Evolutionary conservation across 257 asterid species (phyloP).

Genomic region (Vinca minor): DNA sequence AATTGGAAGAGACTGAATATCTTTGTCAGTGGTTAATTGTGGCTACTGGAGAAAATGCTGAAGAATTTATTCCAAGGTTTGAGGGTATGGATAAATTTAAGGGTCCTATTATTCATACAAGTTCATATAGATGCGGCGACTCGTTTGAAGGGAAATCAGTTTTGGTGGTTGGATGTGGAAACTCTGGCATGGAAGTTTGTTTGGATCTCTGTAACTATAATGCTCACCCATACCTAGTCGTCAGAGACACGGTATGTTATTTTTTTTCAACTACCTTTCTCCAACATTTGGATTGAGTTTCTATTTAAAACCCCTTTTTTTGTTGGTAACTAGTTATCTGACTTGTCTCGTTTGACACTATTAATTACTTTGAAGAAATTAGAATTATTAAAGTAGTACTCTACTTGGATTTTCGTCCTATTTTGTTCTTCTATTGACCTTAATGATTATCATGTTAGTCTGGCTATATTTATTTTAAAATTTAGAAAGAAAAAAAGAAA

Average conservation of each 20-base stretch:
- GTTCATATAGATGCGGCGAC: conserved; percentile 28
- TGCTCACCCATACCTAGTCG: conserved; percentile 35
- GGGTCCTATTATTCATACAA: conserved; percentile 29
- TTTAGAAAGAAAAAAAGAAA: too few species aligned
- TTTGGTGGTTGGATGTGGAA: conserved; percentile 46
- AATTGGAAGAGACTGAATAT: conserved; percentile 23
- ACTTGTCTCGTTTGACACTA: too few species aligned
- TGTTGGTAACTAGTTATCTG: too few species aligned
- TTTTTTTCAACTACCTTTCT: too few species aligned
- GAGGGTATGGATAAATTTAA: conserved; percentile 29
- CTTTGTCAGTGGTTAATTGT: conserved; percentile 29
- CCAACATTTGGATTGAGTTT: too few species aligned
- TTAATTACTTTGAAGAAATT: too few species aligned
- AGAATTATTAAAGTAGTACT: too few species aligned
- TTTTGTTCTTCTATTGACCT: too few species aligned
- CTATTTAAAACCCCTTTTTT: too few species aligned
- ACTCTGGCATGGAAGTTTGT: conserved; percentile 48
- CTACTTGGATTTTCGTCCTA: too few species aligned
- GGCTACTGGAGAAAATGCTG: conserved; percentile 48
- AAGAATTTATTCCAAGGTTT: conserved; percentile 25
- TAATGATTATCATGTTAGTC: too few species aligned
- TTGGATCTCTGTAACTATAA: conserved; percentile 33
- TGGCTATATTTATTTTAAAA: too few species aligned
- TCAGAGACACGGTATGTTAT: conserved; percentile 36
- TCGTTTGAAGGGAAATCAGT: conserved; percentile 26